phyloP scores from a whole-genome alignment of 805 yeast species.

The Pichia insulana region DNA sequence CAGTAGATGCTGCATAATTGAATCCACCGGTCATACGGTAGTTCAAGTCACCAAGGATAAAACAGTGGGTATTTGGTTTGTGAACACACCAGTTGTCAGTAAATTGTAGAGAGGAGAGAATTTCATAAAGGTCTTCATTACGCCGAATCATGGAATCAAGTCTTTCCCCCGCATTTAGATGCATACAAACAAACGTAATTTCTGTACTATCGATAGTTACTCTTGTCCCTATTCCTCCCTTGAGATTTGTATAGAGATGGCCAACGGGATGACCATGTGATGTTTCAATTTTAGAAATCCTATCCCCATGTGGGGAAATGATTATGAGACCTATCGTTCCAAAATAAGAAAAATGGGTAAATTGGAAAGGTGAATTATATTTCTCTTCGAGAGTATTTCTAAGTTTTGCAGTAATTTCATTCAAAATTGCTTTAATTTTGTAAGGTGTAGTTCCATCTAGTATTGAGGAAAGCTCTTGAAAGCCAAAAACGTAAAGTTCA shows the following conservation, averaged over 20 bases:
- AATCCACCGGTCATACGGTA: slow-evolving; percentile 44
- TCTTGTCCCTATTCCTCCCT: slow-evolving; percentile 66
- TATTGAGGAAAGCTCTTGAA: slow-evolving; percentile 54
- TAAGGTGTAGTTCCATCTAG: slow-evolving; percentile 43
- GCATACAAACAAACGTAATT: slow-evolving; percentile 60
- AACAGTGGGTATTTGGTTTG: slow-evolving; percentile 48
- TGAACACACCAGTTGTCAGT: slow-evolving; percentile 47
- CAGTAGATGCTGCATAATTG: not conserved
- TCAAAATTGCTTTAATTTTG: slow-evolving; percentile 30
- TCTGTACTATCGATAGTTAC: slow-evolving; percentile 30
- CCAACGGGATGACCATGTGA: slow-evolving; percentile 44
- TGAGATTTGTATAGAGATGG: slow-evolving; percentile 48
- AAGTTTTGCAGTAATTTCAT: slow-evolving; percentile 29
- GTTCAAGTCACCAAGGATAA: slow-evolving; percentile 81
- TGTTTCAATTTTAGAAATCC: slow-evolving; percentile 13
- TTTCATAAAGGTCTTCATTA: slow-evolving; percentile 39
- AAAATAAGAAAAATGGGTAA: slow-evolving; percentile 35
- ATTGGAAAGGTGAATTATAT: slow-evolving; percentile 31
- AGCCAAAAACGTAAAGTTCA: slow-evolving; percentile 49
- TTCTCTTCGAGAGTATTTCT: slow-evolving; percentile 28
- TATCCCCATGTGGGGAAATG: slow-evolving; percentile 33
- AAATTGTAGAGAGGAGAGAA: slow-evolving; percentile 49
- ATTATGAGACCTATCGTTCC: slow-evolving; percentile 55
- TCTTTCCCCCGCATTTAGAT: slow-evolving; percentile 77
- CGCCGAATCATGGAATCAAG: slow-evolving; percentile 36